Percentiles rank a stretch among this genome's conserved stretches.
Evolutionary conservation across 1,284 basidiomycete species (phyloP).

Genomic region (Ceratobasidium theobromae): DNA sequence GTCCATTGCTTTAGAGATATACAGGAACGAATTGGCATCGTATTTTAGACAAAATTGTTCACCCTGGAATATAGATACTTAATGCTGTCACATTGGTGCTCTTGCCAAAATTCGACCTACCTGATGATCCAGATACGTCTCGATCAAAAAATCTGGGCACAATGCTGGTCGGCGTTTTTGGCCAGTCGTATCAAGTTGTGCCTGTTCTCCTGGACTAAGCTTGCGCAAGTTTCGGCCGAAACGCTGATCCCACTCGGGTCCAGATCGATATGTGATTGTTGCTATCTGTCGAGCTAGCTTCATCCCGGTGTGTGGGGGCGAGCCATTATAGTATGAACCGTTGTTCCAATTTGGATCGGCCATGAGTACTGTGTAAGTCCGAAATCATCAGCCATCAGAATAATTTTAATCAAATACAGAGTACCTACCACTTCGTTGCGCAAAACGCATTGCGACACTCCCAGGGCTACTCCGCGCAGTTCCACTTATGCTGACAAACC

Average conservation of each 20-base stretch:
- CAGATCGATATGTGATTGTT: slow-evolving; percentile 98
- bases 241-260: slow-evolving; percentile 97
- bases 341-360: slow-evolving; percentile 99
- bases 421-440: slow-evolving; percentile 84
- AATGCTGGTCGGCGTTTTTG: slow-evolving; percentile 64
- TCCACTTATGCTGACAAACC: slow-evolving; percentile 91
- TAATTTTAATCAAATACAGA: neutral
- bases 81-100: neutral
- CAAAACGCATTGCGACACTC: slow-evolving; percentile 93
- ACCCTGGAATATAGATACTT: slow-evolving; percentile 48
- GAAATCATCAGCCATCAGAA: neutral
- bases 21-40: slow-evolving; percentile 98
- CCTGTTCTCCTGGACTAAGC: slow-evolving; percentile 41
- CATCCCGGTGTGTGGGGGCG: slow-evolving; percentile 97
- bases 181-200: slow-evolving; percentile 39
- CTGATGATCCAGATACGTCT: slow-evolving; percentile 98
- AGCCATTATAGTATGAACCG: slow-evolving; percentile 94
- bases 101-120: slow-evolving; percentile 43
- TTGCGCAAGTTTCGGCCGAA: slow-evolving; percentile 78
- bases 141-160: slow-evolving; percentile 97
- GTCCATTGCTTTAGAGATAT: slow-evolving; percentile 99
- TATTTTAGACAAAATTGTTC: slow-evolving; percentile 98
- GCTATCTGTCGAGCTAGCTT: slow-evolving; percentile 98
- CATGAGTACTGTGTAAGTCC: slow-evolving; percentile 77
- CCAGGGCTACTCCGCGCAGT: slow-evolving; percentile 89